These are phyloP conservation scores for Flammula alnicola DNA, from an alignment of 1,284 basidiomycete species.

Conservation along the genomic window DNA sequence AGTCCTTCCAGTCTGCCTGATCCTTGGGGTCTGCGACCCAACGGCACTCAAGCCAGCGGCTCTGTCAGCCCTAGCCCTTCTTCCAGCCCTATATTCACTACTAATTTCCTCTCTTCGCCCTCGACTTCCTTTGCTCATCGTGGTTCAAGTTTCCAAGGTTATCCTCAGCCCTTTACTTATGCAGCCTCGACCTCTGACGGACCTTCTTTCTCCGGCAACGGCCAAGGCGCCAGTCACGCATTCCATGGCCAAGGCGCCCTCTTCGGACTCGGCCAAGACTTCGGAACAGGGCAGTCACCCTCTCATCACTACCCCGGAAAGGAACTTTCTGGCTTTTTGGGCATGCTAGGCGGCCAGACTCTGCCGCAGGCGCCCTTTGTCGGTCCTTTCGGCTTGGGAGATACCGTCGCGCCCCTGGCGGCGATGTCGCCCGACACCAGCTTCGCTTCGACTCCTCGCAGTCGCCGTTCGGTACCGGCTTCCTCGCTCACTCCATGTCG, in stretches of 20 bases:
- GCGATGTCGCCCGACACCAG: neutral
- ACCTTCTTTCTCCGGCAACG: slow-evolving; percentile 9
- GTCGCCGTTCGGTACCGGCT: neutral
- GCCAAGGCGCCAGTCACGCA: slow-evolving; percentile 6
- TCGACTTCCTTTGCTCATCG: slow-evolving; percentile 17
- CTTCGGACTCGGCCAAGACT: slow-evolving; percentile 8
- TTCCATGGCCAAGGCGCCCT: slow-evolving; percentile 13
- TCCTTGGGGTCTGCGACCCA: neutral
- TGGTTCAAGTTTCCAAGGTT: slow-evolving; percentile 5
- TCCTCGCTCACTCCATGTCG: neutral
- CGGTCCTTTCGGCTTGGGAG: slow-evolving; percentile 16
- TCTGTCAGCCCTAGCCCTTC: slow-evolving; percentile 1
- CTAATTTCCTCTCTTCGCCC: slow-evolving; percentile 6
- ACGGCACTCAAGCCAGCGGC: neutral
- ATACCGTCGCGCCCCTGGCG: slow-evolving; percentile 1
- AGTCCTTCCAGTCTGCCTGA: slow-evolving; percentile 22
- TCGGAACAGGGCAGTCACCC: slow-evolving; percentile 2
- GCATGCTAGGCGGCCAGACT: slow-evolving; percentile 29
- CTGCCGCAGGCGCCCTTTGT: slow-evolving; percentile 26
- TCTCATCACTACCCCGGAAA: slow-evolving; percentile 14
- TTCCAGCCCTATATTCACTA: neutral
- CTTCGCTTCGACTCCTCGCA: neutral
- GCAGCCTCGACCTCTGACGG: slow-evolving; percentile 11
- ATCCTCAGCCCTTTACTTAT: slow-evolving; percentile 7
- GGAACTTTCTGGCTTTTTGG: slow-evolving; percentile 23